Conservation (phyloP, 305 asterid genomes). For the Fraxinus greggii region DNA sequence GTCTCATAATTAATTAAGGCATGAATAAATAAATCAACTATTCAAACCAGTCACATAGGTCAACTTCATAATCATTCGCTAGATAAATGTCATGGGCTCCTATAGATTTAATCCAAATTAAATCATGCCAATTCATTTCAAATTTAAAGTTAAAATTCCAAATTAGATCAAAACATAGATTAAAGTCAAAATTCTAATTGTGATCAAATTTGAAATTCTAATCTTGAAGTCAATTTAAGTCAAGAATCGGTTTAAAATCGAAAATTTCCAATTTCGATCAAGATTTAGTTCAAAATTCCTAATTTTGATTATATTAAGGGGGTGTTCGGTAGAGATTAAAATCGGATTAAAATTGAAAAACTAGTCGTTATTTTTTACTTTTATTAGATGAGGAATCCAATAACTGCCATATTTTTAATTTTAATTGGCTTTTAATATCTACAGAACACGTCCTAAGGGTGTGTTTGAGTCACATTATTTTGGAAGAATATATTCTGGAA, state of each 20-base stretch:
- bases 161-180: neutral
- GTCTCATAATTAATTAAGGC: neutral
- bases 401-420: no score
- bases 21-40: no score
- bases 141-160: neutral
- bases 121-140: neutral
- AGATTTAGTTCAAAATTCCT: neutral
- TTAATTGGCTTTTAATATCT: no score
- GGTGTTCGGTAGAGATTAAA: no score
- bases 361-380: no score
- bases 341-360: no score
- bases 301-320: neutral
- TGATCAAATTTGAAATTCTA: neutral
- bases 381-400: no score
- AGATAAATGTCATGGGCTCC: neutral
- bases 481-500: no score
- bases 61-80: neutral
- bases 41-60: neutral
- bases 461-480: no score
- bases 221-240: neutral
- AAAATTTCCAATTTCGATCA: neutral
- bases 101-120: neutral
- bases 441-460: no score
- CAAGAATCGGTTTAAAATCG: neutral
- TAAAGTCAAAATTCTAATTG: neutral